phyloP scores from a whole-genome alignment of 1,284 basidiomycete species.

The Cystobasidium slooffiae region DNA sequence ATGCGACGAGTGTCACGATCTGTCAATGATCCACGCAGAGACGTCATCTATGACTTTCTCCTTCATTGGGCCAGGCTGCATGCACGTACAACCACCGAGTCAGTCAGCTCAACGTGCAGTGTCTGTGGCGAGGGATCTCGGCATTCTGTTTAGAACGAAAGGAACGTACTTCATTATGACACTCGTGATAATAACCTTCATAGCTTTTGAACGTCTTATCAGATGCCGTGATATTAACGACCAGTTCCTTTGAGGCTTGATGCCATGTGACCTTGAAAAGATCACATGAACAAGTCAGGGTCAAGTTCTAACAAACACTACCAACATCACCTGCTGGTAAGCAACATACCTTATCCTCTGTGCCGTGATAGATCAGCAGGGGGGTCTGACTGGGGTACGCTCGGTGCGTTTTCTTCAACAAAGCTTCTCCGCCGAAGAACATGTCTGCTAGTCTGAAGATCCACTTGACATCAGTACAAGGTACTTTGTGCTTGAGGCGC shows the following conservation, averaged over 20 bases:
- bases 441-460: conserved; percentile 50
- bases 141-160: background rate
- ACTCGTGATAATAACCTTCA: conserved; percentile 44
- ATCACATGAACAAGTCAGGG: background rate
- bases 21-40: conserved; percentile 30
- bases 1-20: background rate
- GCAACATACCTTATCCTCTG: conserved; percentile 54
- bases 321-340: no score
- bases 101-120: no score
- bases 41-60: conserved; percentile 34
- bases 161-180: conserved; percentile 31
- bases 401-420: conserved; percentile 53
- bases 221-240: conserved; percentile 36
- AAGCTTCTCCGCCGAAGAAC: conserved; percentile 48
- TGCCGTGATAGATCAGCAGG: conserved; percentile 57
- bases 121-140: no score
- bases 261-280: conserved; percentile 25
- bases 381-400: conserved; percentile 56
- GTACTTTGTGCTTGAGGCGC: conserved; percentile 47
- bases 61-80: conserved; percentile 41
- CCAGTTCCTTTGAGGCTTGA: conserved; percentile 29
- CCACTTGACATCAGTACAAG: conserved; percentile 44
- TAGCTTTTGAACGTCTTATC: conserved; percentile 42
- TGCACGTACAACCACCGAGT: background rate
- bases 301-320: no score